A percentile compares a stretch with the other conserved stretches of the same genome.
Conservation (phyloP, 768 basidiomycete species). For the Trametes cingulata region DNA sequence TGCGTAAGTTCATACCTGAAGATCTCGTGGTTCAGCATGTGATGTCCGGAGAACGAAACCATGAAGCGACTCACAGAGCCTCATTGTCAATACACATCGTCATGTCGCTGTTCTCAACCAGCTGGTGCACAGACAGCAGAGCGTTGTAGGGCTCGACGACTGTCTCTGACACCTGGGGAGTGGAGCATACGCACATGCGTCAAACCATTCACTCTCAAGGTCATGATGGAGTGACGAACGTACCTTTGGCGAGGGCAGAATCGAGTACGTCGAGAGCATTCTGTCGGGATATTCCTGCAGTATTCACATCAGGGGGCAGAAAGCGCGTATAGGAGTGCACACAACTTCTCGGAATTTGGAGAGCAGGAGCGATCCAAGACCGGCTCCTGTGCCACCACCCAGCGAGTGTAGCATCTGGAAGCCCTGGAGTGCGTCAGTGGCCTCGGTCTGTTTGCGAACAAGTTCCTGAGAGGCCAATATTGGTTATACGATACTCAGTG, state of each 20-base stretch:
- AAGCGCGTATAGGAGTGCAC: slow-evolving; percentile 12
- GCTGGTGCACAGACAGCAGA: slow-evolving; percentile 81
- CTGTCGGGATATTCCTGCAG: slow-evolving; percentile 59
- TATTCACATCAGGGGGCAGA: slow-evolving; percentile 27
- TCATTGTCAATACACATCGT: slow-evolving; percentile 88
- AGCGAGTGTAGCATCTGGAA: slow-evolving; percentile 89
- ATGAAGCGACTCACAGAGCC: slow-evolving; percentile 58
- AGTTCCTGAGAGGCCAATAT: slow-evolving; percentile 52
- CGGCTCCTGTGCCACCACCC: slow-evolving; percentile 89
- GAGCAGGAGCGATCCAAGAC: slow-evolving; percentile 77
- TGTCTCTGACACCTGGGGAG: slow-evolving; percentile 44
- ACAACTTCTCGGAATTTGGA: slow-evolving; percentile 79
- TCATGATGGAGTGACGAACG: slow-evolving; percentile 4
- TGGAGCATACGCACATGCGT: background rate
- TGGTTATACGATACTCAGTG: background rate
- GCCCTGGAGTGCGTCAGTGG: slow-evolving; percentile 85
- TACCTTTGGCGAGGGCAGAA: slow-evolving; percentile 59
- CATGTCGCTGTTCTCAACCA: slow-evolving; percentile 85
- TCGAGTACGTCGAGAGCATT: slow-evolving; percentile 54
- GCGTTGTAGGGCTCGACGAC: slow-evolving; percentile 83
- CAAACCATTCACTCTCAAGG: background rate
- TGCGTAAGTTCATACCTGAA: slow-evolving; percentile 71
- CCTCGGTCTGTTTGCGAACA: slow-evolving; percentile 78
- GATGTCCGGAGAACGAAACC: background rate
- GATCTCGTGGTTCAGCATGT: background rate